A percentile compares a stretch with the other conserved stretches of the same genome.
These are phyloP conservation scores for Sideroxylon spinosum DNA, from an alignment of 179 eudicot genomes.

Conservation along the genomic window DNA sequence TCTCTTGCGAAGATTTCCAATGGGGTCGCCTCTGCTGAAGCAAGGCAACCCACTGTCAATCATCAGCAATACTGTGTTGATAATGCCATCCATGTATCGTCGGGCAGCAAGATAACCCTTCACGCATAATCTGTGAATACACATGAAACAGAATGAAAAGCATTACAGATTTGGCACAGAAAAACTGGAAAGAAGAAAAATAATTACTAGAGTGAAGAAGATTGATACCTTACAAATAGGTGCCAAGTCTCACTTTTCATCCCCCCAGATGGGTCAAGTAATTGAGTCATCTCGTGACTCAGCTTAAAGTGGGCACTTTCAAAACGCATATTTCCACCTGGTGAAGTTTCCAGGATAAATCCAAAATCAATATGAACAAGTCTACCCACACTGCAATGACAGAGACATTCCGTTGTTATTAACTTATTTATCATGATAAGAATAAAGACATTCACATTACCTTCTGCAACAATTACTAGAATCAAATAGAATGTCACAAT, in stretches of 20 bases:
- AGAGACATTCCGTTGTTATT: neutral
- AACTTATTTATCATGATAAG: conserved; percentile 35
- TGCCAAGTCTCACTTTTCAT: conserved; percentile 98
- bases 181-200: neutral
- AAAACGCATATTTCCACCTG: conserved; percentile 96
- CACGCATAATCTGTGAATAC: conserved; percentile 70
- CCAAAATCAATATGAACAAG: conserved; percentile 99
- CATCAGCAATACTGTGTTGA: conserved; percentile 84
- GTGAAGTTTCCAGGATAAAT: conserved; percentile 95
- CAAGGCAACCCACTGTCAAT: conserved; percentile 96
- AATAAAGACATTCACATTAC: neutral
- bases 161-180: neutral
- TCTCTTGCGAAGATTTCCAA: conserved; percentile 89
- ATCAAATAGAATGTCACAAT: neutral
- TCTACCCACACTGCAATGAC: conserved; percentile 72
- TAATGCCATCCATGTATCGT: conserved; percentile 93
- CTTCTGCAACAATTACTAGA: neutral
- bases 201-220: too few species aligned
- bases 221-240: conserved; percentile 74
- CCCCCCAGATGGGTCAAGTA: conserved; percentile 92
- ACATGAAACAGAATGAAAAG: conserved; percentile 37
- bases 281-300: conserved; percentile 99
- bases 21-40: conserved; percentile 95
- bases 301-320: conserved; percentile 98
- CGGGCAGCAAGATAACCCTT: conserved; percentile 98